phyloP scores from a whole-genome alignment of 2,329 filamentous ascomycete species.

The Dothideomycetes sp. region DNA sequence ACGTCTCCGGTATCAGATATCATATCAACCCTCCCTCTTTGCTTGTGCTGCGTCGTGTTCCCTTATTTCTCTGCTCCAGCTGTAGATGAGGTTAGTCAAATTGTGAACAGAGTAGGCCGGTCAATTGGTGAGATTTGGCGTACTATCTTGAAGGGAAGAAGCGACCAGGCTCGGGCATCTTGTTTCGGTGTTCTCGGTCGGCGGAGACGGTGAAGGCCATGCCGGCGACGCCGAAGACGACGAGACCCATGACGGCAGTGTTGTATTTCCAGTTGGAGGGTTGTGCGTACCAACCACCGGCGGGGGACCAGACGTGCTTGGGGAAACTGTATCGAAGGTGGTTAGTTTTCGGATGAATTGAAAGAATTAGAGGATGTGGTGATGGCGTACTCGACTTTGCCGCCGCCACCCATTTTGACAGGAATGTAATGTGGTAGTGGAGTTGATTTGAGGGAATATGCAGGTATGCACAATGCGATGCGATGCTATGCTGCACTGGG shows the following conservation, averaged over 20 bases:
- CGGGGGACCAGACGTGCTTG: conserved; percentile 98
- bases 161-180: conserved; percentile 63
- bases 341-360: too few species aligned
- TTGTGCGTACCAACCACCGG: conserved; percentile 95
- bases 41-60: conserved; percentile 44
- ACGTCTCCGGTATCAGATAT: background rate
- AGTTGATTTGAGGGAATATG: background rate
- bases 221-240: conserved; percentile 57
- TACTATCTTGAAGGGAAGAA: conserved; percentile 83
- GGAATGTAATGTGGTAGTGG: background rate
- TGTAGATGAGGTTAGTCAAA: conserved; percentile 6
- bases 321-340: conserved; percentile 57
- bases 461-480: background rate
- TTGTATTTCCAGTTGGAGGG: conserved; percentile 92
- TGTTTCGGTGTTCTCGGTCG: conserved; percentile 59
- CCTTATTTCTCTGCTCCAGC: conserved; percentile 60
- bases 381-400: conserved; percentile 52
- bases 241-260: conserved; percentile 63
- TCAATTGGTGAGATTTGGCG: conserved; percentile 24
- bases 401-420: conserved; percentile 38
- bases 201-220: conserved; percentile 63
- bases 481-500: background rate
- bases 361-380: background rate
- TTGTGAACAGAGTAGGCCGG: too few species aligned
- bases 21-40: background rate